phyloP scores from a whole-genome alignment of 176 grass and related monocot species.

The Leersia perrieri region DNA sequence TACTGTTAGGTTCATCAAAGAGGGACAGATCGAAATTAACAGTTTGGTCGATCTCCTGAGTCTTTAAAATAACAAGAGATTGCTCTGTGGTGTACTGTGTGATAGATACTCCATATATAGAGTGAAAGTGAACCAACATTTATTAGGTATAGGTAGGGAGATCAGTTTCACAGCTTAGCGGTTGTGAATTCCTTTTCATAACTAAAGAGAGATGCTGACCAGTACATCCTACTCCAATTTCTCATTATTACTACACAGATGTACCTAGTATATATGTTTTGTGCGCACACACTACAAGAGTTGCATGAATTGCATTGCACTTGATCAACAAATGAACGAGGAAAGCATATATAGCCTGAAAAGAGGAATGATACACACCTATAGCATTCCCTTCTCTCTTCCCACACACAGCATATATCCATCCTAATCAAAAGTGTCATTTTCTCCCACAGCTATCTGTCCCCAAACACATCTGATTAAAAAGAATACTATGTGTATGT shows the following conservation, averaged over 20 bases:
- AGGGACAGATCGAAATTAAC: background rate
- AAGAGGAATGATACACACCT: conserved; percentile 51
- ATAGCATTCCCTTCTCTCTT: conserved; percentile 24
- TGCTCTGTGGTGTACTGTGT: background rate
- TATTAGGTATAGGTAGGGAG: background rate
- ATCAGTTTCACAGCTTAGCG: background rate
- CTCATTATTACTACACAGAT: background rate
- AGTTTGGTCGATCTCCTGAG: background rate
- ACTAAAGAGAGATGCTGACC: background rate
- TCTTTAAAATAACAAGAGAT: background rate
- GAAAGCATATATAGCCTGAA: conserved; percentile 17
- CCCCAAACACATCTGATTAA: conserved; percentile 37
- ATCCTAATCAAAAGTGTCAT: conserved; percentile 55
- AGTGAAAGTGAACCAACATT: background rate
- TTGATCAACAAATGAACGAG: conserved; percentile 23
- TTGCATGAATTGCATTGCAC: background rate
- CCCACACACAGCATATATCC: conserved; percentile 32
- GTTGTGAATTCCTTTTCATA: background rate
- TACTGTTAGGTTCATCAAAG: background rate
- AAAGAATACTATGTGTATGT: conserved; percentile 20
- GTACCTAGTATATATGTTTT: background rate
- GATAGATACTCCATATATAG: background rate
- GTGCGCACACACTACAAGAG: background rate
- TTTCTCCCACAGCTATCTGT: conserved; percentile 43
- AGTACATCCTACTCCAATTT: background rate